phyloP scores from a whole-genome alignment of 1,284 basidiomycete genomes.

The Salmacisia buchloeana region DNA sequence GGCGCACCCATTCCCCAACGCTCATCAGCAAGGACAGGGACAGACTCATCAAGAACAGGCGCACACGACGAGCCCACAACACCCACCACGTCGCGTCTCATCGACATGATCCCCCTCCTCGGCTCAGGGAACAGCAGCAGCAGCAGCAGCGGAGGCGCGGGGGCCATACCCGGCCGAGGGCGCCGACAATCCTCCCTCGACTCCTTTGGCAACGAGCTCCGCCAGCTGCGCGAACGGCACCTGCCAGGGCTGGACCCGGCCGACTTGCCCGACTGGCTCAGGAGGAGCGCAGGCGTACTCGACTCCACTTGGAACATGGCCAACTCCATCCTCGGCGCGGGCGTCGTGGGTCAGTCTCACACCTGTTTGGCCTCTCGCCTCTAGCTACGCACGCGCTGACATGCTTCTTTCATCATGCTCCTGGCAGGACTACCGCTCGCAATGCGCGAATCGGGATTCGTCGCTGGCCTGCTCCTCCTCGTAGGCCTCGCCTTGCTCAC shows the following conservation, averaged over 20 bases:
- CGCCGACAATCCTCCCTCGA: neutral
- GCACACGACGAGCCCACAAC: neutral
- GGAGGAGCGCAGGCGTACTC: constrained; percentile 66
- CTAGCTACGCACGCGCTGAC: neutral
- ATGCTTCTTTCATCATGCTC: neutral
- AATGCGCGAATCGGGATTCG: constrained; percentile 82
- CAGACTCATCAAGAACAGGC: neutral
- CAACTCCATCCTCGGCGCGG: constrained; percentile 92
- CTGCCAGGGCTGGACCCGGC: constrained; percentile 54
- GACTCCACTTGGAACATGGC: constrained; percentile 89
- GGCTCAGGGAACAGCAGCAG: constrained; percentile 17
- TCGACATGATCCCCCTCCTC: constrained; percentile 29
- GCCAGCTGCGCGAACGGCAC: constrained; percentile 24
- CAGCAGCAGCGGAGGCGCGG: constrained; percentile 21
- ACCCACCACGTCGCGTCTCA: constrained; percentile 14
- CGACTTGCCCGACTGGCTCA: constrained; percentile 51
- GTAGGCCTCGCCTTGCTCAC: constrained; percentile 75
- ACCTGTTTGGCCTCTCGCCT: constrained; percentile 12
- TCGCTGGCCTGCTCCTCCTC: constrained; percentile 76
- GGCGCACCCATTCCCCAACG: constrained; percentile 19
- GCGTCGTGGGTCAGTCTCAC: constrained; percentile 56
- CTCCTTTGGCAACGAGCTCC: constrained; percentile 3
- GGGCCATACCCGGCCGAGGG: too few relatives aligned
- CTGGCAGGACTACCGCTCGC: constrained; percentile 74
- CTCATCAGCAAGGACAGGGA: constrained; percentile 16